Evolutionary conservation across 495 filamentous ascomycete species (phyloP), one percentile per base, ranked within the genome.

Genomic region (Xylaria acuta): DNA sequence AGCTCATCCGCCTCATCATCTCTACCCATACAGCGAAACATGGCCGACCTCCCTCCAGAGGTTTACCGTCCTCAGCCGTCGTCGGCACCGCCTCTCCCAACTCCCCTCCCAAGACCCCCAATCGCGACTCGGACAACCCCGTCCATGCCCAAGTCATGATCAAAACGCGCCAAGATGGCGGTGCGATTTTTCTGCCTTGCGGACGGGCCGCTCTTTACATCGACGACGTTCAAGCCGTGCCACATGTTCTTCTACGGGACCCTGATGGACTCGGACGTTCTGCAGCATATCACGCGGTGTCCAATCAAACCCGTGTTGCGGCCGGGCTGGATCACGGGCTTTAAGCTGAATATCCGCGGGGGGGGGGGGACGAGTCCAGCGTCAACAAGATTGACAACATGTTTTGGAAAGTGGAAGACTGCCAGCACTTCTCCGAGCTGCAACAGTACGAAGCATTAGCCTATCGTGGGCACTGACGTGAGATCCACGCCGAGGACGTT

Each of bases 271-370:
- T 1, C 40, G 5, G 60, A 64, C 22, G 2, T 43, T 4, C 38
- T 45, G 4, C 40, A 43, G n/a, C 38, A 22, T 18, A 22, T 27
- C 60, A 64, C 38, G 22, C n/a, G 38, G n/a, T 64, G 22, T 43
- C 60, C 22, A 0, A 43, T 4, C 4, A 43, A 64, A 27, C 60
- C 22, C 0, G 22, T 25, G 38, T 22, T 64, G 60, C 38, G 60
- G 11, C 58, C 32, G 2, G 36, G 58, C 11, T 62, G 6, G 32
- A 62, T 62, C 34, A 40, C 32, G 58, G 20, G 58, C 18, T 62
- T 64, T 22, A 64, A 43, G 60, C 36, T 25, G 38, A 64, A 64
- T n/a, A 64, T 64, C n/a, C n/a, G n/a, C n/a, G 30, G 7, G 5
- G 59, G 36, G 11, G 27, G 38, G 22, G 16, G n/a, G 38, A 60